Evolutionary conservation across 805 yeast genomes (phyloP).

Genomic region (Cyberlindnera maritima): DNA sequence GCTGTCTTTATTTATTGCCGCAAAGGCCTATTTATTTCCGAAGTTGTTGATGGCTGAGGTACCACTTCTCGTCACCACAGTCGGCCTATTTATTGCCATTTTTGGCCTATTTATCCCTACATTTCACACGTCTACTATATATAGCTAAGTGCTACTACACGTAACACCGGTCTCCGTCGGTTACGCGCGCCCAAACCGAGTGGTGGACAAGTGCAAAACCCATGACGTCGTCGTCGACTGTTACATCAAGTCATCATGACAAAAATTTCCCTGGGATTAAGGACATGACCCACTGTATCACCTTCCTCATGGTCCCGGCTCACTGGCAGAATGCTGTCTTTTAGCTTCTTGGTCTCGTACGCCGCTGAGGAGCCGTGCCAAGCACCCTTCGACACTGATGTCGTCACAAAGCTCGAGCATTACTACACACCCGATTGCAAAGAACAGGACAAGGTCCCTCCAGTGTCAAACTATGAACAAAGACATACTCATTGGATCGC

Average conservation of each 20-base stretch:
- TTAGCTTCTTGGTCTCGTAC: background rate
- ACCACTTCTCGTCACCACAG: background rate
- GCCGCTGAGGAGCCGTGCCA: background rate
- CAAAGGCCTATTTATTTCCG: background rate
- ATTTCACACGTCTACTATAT: no score
- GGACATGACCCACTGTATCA: no score
- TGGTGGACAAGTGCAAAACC: background rate
- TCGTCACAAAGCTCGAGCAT: background rate
- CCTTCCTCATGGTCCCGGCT: no score
- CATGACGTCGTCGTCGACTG: no score
- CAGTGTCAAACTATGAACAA: background rate
- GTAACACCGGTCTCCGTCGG: no score
- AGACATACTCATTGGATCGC: background rate
- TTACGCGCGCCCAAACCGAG: no score
- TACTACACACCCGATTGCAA: background rate
- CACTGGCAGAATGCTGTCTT: no score
- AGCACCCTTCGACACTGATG: background rate
- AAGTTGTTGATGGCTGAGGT: background rate
- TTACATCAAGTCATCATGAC: no score
- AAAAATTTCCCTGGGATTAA: no score
- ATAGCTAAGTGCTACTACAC: no score
- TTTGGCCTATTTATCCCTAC: background rate
- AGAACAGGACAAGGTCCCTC: no score
- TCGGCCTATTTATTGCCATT: background rate
- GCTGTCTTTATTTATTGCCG: conserved; percentile 1